A percentile compares a stretch with the other conserved stretches of the same genome.
phyloP scores from a whole-genome alignment of 2,329 filamentous ascomycete species.

The Leptographium radiaticola region DNA sequence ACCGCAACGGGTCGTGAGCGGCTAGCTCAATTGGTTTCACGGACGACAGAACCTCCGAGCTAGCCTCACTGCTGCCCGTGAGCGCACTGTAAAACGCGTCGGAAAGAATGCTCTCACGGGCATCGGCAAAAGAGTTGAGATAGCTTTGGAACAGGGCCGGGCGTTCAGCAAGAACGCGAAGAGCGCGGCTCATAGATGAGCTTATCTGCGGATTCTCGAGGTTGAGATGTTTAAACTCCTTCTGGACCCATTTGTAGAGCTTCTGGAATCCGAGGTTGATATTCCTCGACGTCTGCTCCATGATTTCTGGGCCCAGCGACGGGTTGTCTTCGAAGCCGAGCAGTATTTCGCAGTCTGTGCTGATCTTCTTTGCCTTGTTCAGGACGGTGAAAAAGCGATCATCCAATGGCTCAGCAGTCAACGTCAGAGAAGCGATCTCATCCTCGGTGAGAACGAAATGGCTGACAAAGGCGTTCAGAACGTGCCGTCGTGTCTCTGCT shows the following conservation, averaged over 20 bases:
- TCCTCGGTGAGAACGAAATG: conserved; percentile 80
- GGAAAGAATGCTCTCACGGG: conserved; percentile 72
- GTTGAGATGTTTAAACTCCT: conserved; percentile 83
- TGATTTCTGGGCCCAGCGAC: conserved; percentile 73
- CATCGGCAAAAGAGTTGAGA: conserved; percentile 84
- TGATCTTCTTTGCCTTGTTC: conserved; percentile 70
- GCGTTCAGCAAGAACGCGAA: conserved; percentile 78
- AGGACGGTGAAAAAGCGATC: conserved; percentile 73
- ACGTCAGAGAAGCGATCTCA: conserved; percentile 63
- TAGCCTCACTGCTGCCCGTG: conserved; percentile 41
- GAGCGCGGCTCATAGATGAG: conserved; percentile 65
- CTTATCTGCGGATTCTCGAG: conserved; percentile 91
- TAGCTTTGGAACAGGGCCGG: conserved; percentile 88
- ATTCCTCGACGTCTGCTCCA: conserved; percentile 79
- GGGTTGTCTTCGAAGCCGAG: conserved; percentile 89
- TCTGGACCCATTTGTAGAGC: conserved; percentile 87
- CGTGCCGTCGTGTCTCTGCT: conserved; percentile 64
- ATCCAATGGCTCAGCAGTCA: conserved; percentile 69
- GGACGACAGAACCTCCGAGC: conserved; percentile 36
- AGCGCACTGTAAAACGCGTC: conserved; percentile 82
- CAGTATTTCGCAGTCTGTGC: conserved; percentile 76
- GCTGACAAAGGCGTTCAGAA: conserved; percentile 63
- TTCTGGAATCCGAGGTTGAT: conserved; percentile 90
- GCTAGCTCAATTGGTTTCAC: conserved; percentile 88
- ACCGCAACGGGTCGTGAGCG: conserved; percentile 82